A percentile compares a stretch with the other conserved stretches of the same genome.
Evolutionary conservation across 1,284 basidiomycete genomes (phyloP).

Genomic region (Volvariella surrecta): DNA sequence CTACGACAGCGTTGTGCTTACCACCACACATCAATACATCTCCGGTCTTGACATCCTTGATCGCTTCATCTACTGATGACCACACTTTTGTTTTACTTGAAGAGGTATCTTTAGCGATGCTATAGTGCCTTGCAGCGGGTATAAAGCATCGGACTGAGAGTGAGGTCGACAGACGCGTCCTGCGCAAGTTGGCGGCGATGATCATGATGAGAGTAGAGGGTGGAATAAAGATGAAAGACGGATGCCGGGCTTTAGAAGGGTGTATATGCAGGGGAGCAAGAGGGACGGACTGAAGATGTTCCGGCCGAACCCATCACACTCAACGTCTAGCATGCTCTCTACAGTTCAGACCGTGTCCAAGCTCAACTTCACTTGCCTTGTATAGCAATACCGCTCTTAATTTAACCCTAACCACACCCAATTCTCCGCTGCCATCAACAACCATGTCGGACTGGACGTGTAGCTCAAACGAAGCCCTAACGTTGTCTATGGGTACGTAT

Average conservation of each 20-base stretch:
- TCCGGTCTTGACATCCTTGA: conserved; percentile 76
- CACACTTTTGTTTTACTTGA: conserved; percentile 69
- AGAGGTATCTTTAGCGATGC: conserved; percentile 22
- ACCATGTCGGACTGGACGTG: conserved; percentile 54
- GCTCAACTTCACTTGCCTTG: too few species aligned
- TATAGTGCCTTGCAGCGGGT: conserved; percentile 21
- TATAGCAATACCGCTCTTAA: too few species aligned
- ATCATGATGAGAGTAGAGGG: too few species aligned
- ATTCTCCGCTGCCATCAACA: neutral
- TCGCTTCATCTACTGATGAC: conserved; percentile 71
- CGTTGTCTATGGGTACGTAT: conserved; percentile 59
- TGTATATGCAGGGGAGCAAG: too few species aligned
- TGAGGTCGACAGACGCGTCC: neutral
- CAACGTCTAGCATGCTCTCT: too few species aligned
- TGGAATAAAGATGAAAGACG: too few species aligned
- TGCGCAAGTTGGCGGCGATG: too few species aligned
- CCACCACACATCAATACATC: conserved; percentile 77
- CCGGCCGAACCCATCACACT: neutral
- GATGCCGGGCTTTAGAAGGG: too few species aligned
- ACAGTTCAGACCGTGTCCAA: too few species aligned
- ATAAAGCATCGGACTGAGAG: conserved; percentile 6
- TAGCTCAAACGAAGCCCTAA: conserved; percentile 75
- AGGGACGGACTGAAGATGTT: neutral
- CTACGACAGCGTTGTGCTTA: too few species aligned
- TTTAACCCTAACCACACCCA: too few species aligned